Evolutionary conservation across 257 asterid species (phyloP), one percentile per base, ranked within the genome.

Genomic region (Knoxia roxburghii): DNA sequence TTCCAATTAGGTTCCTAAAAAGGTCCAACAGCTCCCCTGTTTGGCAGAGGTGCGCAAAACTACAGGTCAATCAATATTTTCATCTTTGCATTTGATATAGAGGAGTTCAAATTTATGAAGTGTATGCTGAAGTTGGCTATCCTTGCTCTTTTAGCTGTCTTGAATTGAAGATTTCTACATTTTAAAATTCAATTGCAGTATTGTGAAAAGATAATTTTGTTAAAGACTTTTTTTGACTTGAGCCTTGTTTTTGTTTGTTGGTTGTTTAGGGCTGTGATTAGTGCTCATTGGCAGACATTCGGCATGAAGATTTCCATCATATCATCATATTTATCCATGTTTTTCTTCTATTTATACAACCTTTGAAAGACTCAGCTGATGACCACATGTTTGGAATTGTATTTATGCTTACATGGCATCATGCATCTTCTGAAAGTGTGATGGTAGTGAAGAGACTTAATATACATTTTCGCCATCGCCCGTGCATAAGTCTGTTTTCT

Each of bases 221-320:
- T 18, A 2, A 27, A 11, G 7, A 26, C 23, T 21, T 41, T 48
- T 8, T 46, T 58, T 64, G 64, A 75, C 59, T 49, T 59, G 64
- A 60, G 41, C n/a, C n/a, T n/a, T n/a, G n/a, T n/a, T n/a, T 59
- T 61, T 61, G 56, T 64, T 64, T n/a, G n/a, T 60, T 30, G 37
- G 72, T 49, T 76, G 46, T 76, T 49, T 76, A 68, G 74, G 81
- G 68, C 68, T 72, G 72, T 72, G 74, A 72, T 68, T 56, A 55
- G 69, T 58, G 74, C 74, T 53, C 72, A 20, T 41, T 68, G 77
- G 71, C 67, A 63, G 81, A 68, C 23, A 21, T 49, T 56, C 49
- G 55, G 58, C 76, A 8, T 48, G 66, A 63, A 76, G 74, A 43
- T 54, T 63, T 60, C 65, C 68, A 23, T 52, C 50, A 24, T 23